A percentile compares a stretch with the other conserved stretches of the same genome.
phyloP scores from a whole-genome alignment of 2,329 filamentous ascomycete species.

The Raffaelea ambrosiae region DNA sequence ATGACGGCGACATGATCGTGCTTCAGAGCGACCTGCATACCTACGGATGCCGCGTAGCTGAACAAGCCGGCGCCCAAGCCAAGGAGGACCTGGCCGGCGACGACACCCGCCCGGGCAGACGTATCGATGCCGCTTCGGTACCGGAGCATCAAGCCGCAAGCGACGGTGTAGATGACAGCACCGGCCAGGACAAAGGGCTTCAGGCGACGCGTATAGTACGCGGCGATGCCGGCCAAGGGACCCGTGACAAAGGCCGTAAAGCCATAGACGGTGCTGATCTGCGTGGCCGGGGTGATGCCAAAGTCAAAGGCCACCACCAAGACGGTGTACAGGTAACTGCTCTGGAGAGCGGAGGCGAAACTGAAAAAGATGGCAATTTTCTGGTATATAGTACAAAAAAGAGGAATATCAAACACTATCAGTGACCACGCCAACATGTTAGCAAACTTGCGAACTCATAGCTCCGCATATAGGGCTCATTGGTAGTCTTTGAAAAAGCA shows the following conservation, averaged over 20 bases:
- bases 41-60: background rate
- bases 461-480: too few species aligned
- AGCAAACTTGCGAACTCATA: too few species aligned
- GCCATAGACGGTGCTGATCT: slow-evolving; percentile 29
- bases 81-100: background rate
- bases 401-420: too few species aligned
- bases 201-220: background rate
- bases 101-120: background rate
- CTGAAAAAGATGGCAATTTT: slow-evolving; percentile 37
- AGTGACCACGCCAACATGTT: too few species aligned
- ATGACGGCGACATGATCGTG: background rate
- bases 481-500: too few species aligned
- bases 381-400: too few species aligned
- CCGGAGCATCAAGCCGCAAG: background rate
- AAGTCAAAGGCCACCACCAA: slow-evolving; percentile 53
- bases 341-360: slow-evolving; percentile 53
- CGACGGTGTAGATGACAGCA: background rate
- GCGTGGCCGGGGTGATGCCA: slow-evolving; percentile 43
- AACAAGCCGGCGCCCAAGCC: background rate
- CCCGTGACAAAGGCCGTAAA: background rate
- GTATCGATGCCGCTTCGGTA: background rate
- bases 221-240: background rate
- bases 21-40: background rate
- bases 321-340: slow-evolving; percentile 55
- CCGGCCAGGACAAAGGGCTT: background rate